These are phyloP conservation scores for Pseudoneurospora amorphoporcata DNA, from an alignment of 495 filamentous ascomycete genomes.

Conservation along the genomic window DNA sequence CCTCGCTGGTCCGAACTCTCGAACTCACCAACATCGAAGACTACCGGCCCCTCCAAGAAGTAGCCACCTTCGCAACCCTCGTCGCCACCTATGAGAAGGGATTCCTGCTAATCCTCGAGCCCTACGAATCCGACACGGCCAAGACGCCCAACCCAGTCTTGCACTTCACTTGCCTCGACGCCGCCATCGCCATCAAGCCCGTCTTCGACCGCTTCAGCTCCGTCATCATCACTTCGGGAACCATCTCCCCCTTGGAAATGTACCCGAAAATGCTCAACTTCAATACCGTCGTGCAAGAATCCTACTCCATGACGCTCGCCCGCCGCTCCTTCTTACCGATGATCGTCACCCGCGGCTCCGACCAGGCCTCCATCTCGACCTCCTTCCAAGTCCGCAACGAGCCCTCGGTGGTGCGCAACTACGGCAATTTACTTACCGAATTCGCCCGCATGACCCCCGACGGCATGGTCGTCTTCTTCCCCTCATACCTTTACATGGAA, in stretches of 20 bases:
- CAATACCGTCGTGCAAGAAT: conserved; percentile 82
- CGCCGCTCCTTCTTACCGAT: conserved; percentile 93
- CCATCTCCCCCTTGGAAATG: conserved; percentile 95
- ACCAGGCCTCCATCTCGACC: conserved; percentile 84
- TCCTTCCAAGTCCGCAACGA: conserved; percentile 93
- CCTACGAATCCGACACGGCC: conserved; percentile 89
- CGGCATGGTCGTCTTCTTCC: conserved; percentile 97
- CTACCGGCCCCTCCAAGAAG: conserved; percentile 92
- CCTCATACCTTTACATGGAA: conserved; percentile 98
- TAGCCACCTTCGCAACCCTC: conserved; percentile 96
- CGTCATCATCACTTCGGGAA: conserved; percentile 97
- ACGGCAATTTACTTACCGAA: conserved; percentile 83
- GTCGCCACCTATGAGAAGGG: conserved; percentile 97
- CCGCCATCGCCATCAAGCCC: conserved; percentile 95
- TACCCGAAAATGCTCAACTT: conserved; percentile 98
- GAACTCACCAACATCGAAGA: conserved; percentile 98
- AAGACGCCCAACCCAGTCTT: conserved; percentile 92
- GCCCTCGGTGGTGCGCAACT: conserved; percentile 87
- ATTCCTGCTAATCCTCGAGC: conserved; percentile 91
- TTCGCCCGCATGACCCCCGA: conserved; percentile 93
- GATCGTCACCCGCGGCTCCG: conserved; percentile 90
- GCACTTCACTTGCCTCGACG: conserved; percentile 94
- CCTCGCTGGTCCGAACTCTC: conserved; percentile 87
- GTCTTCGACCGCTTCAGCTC: conserved; percentile 96
- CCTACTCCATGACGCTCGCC: conserved; percentile 93